Percentiles rank a stretch among this genome's conserved stretches.
phyloP scores from a whole-genome alignment of 2,329 filamentous ascomycete species.

The Hypoxylon sp. region DNA sequence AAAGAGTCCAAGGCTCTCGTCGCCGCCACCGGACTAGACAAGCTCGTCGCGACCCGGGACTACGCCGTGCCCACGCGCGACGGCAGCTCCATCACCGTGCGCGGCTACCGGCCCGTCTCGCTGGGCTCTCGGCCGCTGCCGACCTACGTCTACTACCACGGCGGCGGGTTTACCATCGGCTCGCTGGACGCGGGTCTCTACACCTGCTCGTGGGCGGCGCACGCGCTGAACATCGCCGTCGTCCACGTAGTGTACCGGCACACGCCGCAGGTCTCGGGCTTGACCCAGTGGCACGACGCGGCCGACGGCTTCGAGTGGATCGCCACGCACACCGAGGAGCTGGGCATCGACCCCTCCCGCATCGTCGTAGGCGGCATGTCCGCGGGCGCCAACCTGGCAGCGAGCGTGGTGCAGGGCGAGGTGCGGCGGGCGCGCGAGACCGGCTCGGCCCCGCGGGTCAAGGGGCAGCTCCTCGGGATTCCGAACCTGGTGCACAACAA shows the following conservation, averaged over 20 bases:
- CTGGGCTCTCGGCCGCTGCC: constrained; percentile 53
- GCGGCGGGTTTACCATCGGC: constrained; percentile 66
- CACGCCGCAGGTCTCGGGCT: constrained; percentile 61
- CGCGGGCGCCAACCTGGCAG: constrained; percentile 56
- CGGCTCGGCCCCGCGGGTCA: constrained; percentile 45
- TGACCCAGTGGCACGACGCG: constrained; percentile 61
- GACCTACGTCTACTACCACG: constrained; percentile 61
- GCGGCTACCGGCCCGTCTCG: constrained; percentile 58
- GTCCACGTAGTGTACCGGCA: constrained; percentile 66
- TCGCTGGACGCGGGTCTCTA: constrained; percentile 62
- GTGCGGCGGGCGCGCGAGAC: constrained; percentile 49
- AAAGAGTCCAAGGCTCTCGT: constrained; percentile 38
- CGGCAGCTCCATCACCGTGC: constrained; percentile 56
- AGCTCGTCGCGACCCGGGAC: constrained; percentile 44
- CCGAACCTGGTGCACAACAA: constrained; percentile 54
- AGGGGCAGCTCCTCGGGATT: constrained; percentile 60
- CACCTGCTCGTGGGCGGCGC: constrained; percentile 58
- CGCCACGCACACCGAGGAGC: constrained; percentile 52
- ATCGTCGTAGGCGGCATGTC: constrained; percentile 60
- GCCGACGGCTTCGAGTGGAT: constrained; percentile 65
- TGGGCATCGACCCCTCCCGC: constrained; percentile 54
- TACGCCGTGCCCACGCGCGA: constrained; percentile 58
- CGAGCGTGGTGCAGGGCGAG: constrained; percentile 52
- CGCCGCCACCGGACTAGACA: constrained; percentile 40
- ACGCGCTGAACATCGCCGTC: constrained; percentile 55